These are phyloP conservation scores for Capsicum rhomboideum DNA, from an alignment of 257 asterid genomes.

Conservation along the genomic window DNA sequence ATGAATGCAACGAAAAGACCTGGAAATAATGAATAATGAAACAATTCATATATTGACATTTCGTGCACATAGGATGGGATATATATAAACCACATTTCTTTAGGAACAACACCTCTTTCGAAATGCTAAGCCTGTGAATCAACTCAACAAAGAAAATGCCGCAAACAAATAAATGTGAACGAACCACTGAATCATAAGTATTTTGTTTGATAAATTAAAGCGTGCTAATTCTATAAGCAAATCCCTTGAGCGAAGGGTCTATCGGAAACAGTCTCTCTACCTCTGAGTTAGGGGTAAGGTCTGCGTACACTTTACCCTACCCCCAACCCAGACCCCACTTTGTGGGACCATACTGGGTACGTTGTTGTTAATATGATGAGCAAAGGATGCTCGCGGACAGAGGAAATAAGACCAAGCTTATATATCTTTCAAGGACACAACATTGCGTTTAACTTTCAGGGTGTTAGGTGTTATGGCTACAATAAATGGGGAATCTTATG, in stretches of 20 bases:
- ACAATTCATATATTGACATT: no score
- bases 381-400: not conserved
- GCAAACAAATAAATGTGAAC: not conserved
- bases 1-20: no score
- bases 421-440: not conserved
- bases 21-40: no score
- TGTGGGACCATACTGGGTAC: no score
- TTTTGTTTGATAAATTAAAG: not conserved
- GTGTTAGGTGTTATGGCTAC: not conserved
- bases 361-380: no score
- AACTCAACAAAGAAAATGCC: not conserved
- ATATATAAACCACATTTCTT: not conserved
- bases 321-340: no score
- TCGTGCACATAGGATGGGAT: not conserved
- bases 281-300: no score
- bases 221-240: not conserved
- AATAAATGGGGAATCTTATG: not conserved
- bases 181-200: not conserved
- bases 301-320: no score
- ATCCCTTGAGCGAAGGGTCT: not conserved
- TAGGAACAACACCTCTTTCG: not conserved
- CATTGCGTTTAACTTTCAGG: not conserved
- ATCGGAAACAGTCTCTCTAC: no score
- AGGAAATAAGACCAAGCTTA: not conserved
- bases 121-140: not conserved